Percentiles rank a stretch among this genome's conserved stretches.
These are phyloP conservation scores for Podila horticola DNA, from an alignment of 192 early-diverging fungal genomes.

Conservation along the genomic window DNA sequence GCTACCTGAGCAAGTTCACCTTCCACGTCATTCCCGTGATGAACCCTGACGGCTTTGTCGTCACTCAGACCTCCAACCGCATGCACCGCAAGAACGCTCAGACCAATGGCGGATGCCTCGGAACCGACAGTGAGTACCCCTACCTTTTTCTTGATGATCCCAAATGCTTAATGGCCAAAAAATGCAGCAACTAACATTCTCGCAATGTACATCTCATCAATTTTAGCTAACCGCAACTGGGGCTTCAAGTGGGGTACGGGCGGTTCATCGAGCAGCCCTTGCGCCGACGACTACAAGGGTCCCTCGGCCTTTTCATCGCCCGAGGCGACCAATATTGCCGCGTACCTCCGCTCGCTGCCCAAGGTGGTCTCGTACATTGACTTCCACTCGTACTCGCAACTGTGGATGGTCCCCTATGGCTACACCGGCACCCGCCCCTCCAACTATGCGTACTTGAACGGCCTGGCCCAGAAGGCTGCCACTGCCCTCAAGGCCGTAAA, in stretches of 20 bases:
- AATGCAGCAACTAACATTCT: background rate
- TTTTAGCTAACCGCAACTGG: slow-evolving; percentile 63
- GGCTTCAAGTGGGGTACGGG: slow-evolving; percentile 55
- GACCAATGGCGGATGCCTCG: slow-evolving; percentile 52
- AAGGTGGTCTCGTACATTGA: slow-evolving; percentile 59
- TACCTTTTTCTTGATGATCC: background rate
- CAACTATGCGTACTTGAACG: slow-evolving; percentile 40
- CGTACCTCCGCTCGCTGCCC: slow-evolving; percentile 51
- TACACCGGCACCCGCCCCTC: slow-evolving; percentile 33
- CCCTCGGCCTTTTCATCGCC: slow-evolving; percentile 49
- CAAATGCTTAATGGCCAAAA: background rate
- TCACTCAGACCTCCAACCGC: slow-evolving; percentile 56
- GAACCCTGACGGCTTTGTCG: slow-evolving; percentile 71
- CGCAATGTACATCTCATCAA: background rate
- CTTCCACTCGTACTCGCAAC: slow-evolving; percentile 66
- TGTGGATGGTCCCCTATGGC: slow-evolving; percentile 55
- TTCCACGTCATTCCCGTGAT: slow-evolving; percentile 67
- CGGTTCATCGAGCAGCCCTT: slow-evolving; percentile 60
- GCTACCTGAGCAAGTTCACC: slow-evolving; percentile 57
- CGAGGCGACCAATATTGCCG: slow-evolving; percentile 57
- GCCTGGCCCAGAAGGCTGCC: slow-evolving; percentile 23
- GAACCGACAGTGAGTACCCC: slow-evolving; percentile 50
- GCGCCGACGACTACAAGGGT: slow-evolving; percentile 58
- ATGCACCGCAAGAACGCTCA: slow-evolving; percentile 61
- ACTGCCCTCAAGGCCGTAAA: slow-evolving; percentile 24